Percentiles rank a stretch among this genome's conserved stretches.
These are phyloP conservation scores for Mentha longifolia DNA, from an alignment of 257 asterid species.

Conservation along the genomic window DNA sequence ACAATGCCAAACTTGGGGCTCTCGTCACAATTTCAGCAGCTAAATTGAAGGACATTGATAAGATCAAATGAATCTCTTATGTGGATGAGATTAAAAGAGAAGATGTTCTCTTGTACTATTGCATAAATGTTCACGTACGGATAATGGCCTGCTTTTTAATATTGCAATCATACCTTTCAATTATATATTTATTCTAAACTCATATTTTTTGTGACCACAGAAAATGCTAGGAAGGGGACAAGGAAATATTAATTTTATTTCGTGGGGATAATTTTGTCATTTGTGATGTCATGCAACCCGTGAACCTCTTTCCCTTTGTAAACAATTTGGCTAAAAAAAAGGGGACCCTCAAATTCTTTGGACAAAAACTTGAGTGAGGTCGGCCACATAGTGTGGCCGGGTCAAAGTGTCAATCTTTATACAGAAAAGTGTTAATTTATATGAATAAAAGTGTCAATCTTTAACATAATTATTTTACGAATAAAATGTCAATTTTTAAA, in stretches of 20 bases:
- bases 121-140: conserved; percentile 31
- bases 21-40: too few relatives aligned
- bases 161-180: conserved; percentile 19
- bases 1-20: too few relatives aligned
- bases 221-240: conserved; percentile 21
- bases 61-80: conserved; percentile 20
- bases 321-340: conserved; percentile 28
- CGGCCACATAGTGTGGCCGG: too few relatives aligned
- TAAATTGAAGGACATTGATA: conserved; percentile 26
- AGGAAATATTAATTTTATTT: neutral
- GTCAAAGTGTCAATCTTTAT: too few relatives aligned
- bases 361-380: too few relatives aligned
- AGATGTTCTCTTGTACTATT: conserved; percentile 36
- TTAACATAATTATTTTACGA: too few relatives aligned
- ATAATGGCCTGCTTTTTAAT: conserved; percentile 11
- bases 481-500: too few relatives aligned
- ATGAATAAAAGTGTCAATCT: too few relatives aligned
- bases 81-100: conserved; percentile 43
- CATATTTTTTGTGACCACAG: conserved; percentile 31
- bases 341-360: conserved; percentile 35
- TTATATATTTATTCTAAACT: conserved; percentile 9
- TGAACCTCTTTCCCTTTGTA: conserved; percentile 26
- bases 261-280: conserved; percentile 30
- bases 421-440: too few relatives aligned
- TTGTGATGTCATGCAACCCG: conserved; percentile 37